phyloP scores from a whole-genome alignment of 2,329 filamentous ascomycete species.

The Clarireedia paspali region DNA sequence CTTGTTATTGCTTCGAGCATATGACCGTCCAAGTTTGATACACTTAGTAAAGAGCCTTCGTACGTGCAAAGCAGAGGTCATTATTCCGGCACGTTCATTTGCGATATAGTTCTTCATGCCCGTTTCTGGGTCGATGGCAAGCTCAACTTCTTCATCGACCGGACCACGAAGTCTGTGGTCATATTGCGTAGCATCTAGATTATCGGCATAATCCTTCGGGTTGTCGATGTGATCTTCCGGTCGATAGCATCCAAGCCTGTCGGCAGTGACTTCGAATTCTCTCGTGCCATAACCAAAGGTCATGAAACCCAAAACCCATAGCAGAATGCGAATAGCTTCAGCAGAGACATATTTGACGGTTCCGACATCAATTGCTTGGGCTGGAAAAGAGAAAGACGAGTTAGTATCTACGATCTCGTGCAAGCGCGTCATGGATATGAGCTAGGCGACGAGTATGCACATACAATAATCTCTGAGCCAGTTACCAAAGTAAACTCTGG shows the following conservation, averaged over 20 bases:
- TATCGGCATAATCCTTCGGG: conserved; percentile 79
- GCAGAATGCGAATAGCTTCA: conserved; percentile 81
- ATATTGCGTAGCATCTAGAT: conserved; percentile 75
- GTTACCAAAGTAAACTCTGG: conserved; percentile 92
- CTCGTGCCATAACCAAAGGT: conserved; percentile 76
- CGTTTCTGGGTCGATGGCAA: conserved; percentile 66
- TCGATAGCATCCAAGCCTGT: conserved; percentile 73
- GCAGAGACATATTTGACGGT: conserved; percentile 86
- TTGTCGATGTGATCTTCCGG: conserved; percentile 79
- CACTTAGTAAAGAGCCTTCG: conserved; percentile 64
- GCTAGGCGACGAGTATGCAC: conserved; percentile 1
- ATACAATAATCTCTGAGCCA: conserved; percentile 81
- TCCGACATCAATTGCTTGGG: conserved; percentile 87
- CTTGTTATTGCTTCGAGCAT: conserved; percentile 56
- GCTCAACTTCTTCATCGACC: conserved; percentile 69
- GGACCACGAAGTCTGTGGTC: conserved; percentile 74
- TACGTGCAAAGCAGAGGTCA: conserved; percentile 73
- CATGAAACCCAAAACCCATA: conserved; percentile 86
- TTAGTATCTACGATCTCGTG: not conserved
- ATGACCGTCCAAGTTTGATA: conserved; percentile 74
- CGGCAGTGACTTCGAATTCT: conserved; percentile 78
- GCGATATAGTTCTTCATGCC: conserved; percentile 94
- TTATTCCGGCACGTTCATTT: conserved; percentile 69
- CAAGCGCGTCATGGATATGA: not conserved
- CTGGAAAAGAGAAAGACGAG: conserved; percentile 12